Evolutionary conservation across 1,139 yeast genomes (phyloP), one percentile per base, ranked within the genome.

Genomic region (Taiozyma sp.): DNA sequence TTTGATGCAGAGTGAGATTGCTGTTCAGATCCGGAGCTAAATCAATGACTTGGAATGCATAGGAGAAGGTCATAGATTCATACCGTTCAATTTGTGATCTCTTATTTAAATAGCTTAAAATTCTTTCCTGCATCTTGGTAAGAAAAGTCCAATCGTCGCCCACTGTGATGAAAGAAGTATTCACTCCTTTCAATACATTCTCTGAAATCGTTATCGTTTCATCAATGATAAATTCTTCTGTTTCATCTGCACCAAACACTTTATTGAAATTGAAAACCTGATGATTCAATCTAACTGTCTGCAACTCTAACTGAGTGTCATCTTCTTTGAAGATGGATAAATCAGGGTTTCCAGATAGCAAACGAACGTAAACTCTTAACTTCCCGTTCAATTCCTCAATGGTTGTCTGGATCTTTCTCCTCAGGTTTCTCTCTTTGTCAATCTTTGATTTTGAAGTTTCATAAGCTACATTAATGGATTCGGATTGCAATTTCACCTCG

Each of bases 371-470:
- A 0, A 72, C 72, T 43, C 80, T 59, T 14, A 66, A 50, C 46
- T 68, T 71, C 0, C 75, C 75, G 49, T 71, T 69, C 46, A 74
- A 64, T 45, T 79, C 77, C 69, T 79, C 75, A 9, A 82, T 81
- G 2, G 81, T 72, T 57, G 80, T 78, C 59, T 81, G 83, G 41
- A 81, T 65, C 9, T 72, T 70, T 53, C 78, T 67, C 55, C 78
- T 63, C 43, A 67, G 57, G 55, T 50, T 70, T 43, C 56, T 59
- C 46, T 67, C 69, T 45, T 62, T 65, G 44, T 63, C 66, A 54
- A 68, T 57, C 49, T 64, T 66, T 1, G 40, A 13, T 8, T 46
- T 46, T 5, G 59, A 44, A 4, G 43, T 34, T 14, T 53, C 45
- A 47, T 55, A 57, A 1, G 16, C 14, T 2, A 10, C 16, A 28